Evolutionary conservation across 2,329 filamentous ascomycete species (phyloP), one percentile per base, ranked within the genome.

Genomic region (Ilyonectria mors-panacis): DNA sequence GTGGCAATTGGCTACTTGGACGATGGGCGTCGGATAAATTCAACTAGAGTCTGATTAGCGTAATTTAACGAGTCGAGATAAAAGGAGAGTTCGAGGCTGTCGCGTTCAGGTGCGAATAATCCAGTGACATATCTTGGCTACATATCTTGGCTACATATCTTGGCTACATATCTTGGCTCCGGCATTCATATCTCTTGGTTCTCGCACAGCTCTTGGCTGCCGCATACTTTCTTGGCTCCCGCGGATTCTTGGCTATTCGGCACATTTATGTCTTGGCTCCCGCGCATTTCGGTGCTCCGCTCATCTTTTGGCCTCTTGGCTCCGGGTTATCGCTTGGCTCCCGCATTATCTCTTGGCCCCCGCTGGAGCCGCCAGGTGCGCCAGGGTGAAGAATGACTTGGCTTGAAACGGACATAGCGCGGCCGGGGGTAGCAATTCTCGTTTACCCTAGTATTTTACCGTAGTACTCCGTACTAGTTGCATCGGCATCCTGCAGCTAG

Each of bases 401-500:
- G 44, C 67, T 62, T 50, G 30, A 65, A 57, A 48, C 54, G 30
- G 56, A n/a, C 50, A 60, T 58, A 50, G 59, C 54, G 68, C 10
- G 23, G 30, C 57, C 30, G 47, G 53, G 54, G 15, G 56, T 39
- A 33, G 30, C 26, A 55, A 50, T 13, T 23, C 26, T 44, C 13
- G 37, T 48, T 26, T 50, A 35, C 42, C 21, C 37, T 13, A 13
- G 65, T 5, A 26, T 4, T 26, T 26, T 26, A 26, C 5, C 26
- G 4, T 26, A 5, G 26, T 26, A 6, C 26, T 26, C 26, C 26
- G 26, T 5, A 1, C 26, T 26, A 55, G 66, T 70, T 74, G 65
- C 68, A 66, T 60, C 44, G 59, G 47, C 35, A 50, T 28, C 35
- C 50, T 67, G 67, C 60, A 45, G 42, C 59, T 65, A 64, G 63